Evolutionary conservation across 139 green algal species (phyloP).

Genomic region (Coelastrella sp.): DNA sequence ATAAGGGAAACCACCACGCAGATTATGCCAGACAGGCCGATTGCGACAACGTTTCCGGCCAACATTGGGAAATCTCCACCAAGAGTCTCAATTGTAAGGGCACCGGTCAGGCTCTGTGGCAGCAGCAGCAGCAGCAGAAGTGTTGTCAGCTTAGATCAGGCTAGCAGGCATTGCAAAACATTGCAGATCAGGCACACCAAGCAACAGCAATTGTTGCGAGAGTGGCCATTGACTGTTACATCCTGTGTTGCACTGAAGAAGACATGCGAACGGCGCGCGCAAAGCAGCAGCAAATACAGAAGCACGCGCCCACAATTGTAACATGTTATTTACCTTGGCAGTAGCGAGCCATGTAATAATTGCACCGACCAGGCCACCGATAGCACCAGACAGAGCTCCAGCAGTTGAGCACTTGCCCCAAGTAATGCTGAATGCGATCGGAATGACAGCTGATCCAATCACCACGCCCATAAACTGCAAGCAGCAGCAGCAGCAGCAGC

Average conservation of each 20-base stretch:
- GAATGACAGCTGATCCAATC: slow-evolving; percentile 91
- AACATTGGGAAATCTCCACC: slow-evolving; percentile 91
- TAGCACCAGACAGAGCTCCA: slow-evolving; percentile 77
- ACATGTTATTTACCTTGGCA: slow-evolving; percentile 31
- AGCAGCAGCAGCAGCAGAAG: not conserved
- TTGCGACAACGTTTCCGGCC: slow-evolving; percentile 85
- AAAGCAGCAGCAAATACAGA: not conserved
- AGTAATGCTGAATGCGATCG: slow-evolving; percentile 80
- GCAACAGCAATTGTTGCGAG: not conserved
- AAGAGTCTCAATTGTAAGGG: slow-evolving; percentile 66
- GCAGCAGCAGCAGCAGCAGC: slow-evolving; percentile 38
- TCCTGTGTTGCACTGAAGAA: too few relatives aligned
- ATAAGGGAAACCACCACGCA: slow-evolving; percentile 72
- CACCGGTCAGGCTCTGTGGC: slow-evolving; percentile 33
- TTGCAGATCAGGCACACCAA: not conserved
- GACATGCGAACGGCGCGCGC: too few relatives aligned
- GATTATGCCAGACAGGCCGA: slow-evolving; percentile 78
- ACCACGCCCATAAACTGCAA: slow-evolving; percentile 83
- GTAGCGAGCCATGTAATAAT: slow-evolving; percentile 73
- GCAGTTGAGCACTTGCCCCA: slow-evolving; percentile 81
- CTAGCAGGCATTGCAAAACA: not conserved
- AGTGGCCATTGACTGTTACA: too few relatives aligned
- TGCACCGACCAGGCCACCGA: slow-evolving; percentile 65
- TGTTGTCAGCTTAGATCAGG: not conserved
- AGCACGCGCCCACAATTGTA: not conserved